Conservation (phyloP, 2,329 filamentous ascomycete species). For the Cercospora zeae-maydis region DNA sequence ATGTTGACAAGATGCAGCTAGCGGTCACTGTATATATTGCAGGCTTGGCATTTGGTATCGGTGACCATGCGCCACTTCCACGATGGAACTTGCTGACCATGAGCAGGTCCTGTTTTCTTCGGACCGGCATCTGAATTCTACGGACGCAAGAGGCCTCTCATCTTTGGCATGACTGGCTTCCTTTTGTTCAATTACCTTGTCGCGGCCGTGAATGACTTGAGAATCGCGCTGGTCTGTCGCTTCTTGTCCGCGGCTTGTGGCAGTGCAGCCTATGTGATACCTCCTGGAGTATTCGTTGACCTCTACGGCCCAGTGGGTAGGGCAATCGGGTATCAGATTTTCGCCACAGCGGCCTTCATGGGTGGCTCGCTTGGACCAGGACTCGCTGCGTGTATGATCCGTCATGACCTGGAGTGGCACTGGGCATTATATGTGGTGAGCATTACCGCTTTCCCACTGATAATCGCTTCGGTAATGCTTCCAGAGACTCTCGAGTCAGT, state of each 20-base stretch:
- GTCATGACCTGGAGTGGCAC: constrained; percentile 20
- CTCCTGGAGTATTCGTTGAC: constrained; percentile 43
- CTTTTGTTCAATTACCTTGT: constrained; percentile 54
- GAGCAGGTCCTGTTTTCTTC: constrained; percentile 49
- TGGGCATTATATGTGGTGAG: constrained; percentile 19
- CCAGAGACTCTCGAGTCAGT: constrained; percentile 22
- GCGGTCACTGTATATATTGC: constrained; percentile 15
- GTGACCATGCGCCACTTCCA: neutral
- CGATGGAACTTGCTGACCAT: neutral
- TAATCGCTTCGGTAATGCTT: neutral
- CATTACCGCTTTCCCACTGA: constrained; percentile 3
- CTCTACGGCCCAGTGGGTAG: constrained; percentile 16
- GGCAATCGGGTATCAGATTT: constrained; percentile 16
- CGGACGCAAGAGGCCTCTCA: constrained; percentile 49
- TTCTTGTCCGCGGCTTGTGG: constrained; percentile 54
- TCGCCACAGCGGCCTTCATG: constrained; percentile 18
- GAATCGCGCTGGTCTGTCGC: constrained; percentile 52
- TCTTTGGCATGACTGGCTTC: constrained; percentile 49
- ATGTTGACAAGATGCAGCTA: neutral
- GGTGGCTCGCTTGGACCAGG: constrained; percentile 17
- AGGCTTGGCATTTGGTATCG: constrained; percentile 19
- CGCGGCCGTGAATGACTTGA: constrained; percentile 50
- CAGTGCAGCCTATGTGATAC: constrained; percentile 48
- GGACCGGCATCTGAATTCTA: constrained; percentile 59
- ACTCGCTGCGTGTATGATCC: constrained; percentile 16